phyloP scores from a whole-genome alignment of 148 eudicot genomes.

The Persicaria maculosa region DNA sequence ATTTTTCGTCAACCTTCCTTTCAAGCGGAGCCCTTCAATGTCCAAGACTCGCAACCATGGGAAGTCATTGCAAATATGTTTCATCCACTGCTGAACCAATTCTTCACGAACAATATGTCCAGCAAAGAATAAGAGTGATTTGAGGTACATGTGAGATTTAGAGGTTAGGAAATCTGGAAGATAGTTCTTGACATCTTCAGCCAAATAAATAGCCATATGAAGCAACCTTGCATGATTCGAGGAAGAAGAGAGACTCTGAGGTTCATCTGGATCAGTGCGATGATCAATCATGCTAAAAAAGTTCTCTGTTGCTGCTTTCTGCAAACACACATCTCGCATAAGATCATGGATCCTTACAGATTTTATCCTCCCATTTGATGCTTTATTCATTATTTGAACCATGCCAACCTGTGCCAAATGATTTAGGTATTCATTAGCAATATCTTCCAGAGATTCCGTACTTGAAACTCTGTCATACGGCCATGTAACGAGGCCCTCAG shows the following conservation, averaged over 20 bases:
- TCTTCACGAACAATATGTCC: constrained; percentile 7
- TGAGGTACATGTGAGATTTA: constrained; percentile 9
- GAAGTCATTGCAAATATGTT: constrained; percentile 19
- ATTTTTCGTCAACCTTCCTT: not conserved
- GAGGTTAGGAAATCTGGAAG: constrained; percentile 4
- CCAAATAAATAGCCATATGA: constrained; percentile 17
- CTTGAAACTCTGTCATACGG: constrained; percentile 9
- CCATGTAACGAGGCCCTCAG: not conserved
- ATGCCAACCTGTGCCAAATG: constrained; percentile 32
- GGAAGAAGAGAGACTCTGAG: not conserved
- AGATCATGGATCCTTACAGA: constrained; percentile 30
- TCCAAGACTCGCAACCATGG: not conserved
- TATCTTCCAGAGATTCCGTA: constrained; percentile 24
- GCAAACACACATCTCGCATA: constrained; percentile 33
- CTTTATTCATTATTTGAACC: constrained; percentile 31
- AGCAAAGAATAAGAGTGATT: constrained; percentile 21
- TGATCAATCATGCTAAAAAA: constrained; percentile 18
- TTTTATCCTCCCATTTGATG: constrained; percentile 22
- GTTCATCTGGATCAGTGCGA: not conserved
- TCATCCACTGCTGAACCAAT: constrained; percentile 11
- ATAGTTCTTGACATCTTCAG: constrained; percentile 1
- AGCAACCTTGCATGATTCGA: not conserved
- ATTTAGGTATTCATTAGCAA: constrained; percentile 28
- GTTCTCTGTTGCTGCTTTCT: constrained; percentile 26
- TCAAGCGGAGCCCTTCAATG: not conserved